A percentile compares a stretch with the other conserved stretches of the same genome.
These are phyloP conservation scores for Suillus placidus DNA, from an alignment of 768 basidiomycete genomes.

Conservation along the genomic window DNA sequence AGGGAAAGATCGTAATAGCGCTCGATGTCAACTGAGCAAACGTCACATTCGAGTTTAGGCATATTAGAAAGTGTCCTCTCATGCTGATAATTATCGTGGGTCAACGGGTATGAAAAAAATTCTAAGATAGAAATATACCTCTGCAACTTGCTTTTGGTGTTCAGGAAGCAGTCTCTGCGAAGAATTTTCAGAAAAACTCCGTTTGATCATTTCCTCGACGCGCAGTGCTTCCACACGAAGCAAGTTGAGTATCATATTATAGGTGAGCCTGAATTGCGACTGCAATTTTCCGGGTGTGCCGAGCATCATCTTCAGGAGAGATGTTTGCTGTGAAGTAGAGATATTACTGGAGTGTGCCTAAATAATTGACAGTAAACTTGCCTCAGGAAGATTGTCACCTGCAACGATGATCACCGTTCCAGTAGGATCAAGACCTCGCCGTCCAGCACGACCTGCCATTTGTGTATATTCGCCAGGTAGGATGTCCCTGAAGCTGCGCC, in stretches of 20 bases:
- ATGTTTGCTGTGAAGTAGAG: slow-evolving; percentile 55
- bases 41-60: slow-evolving; percentile 65
- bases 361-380: slow-evolving; percentile 34
- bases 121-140: slow-evolving; percentile 51
- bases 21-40: slow-evolving; percentile 75
- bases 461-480: slow-evolving; percentile 95
- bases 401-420: slow-evolving; percentile 93
- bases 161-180: slow-evolving; percentile 91
- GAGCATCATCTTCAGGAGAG: slow-evolving; percentile 86
- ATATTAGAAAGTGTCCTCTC: slow-evolving; percentile 69
- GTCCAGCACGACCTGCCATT: slow-evolving; percentile 98
- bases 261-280: slow-evolving; percentile 96
- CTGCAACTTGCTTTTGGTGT: slow-evolving; percentile 83
- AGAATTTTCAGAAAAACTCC: slow-evolving; percentile 97
- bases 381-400: slow-evolving; percentile 86
- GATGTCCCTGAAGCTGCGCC: slow-evolving; percentile 87
- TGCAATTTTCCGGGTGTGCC: slow-evolving; percentile 91
- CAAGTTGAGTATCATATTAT: slow-evolving; percentile 98
- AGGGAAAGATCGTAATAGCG: slow-evolving; percentile 73
- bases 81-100: slow-evolving; percentile 47
- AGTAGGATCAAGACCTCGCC: slow-evolving; percentile 91
- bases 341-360: neutral
- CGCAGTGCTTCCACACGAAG: slow-evolving; percentile 93
- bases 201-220: slow-evolving; percentile 99
- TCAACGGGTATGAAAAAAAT: slow-evolving; percentile 8